phyloP scores from a whole-genome alignment of 2,329 filamentous ascomycete species.

The Aspergillus sp. region DNA sequence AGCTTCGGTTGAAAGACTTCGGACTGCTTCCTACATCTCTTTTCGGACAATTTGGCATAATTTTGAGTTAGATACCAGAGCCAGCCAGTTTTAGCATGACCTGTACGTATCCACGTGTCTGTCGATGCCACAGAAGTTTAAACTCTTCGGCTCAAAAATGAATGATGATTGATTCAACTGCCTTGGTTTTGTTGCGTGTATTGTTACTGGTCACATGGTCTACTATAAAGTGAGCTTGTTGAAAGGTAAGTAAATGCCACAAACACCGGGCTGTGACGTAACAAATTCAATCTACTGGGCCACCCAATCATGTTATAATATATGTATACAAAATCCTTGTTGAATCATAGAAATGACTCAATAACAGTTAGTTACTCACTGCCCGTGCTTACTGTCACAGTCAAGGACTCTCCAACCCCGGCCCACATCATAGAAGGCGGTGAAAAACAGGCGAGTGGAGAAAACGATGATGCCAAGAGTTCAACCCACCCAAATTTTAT shows the following conservation, averaged over 20 bases:
- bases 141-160: constrained; percentile 2
- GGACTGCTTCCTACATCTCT: constrained; percentile 9
- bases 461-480: constrained; percentile 37
- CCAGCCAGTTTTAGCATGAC: constrained; percentile 5
- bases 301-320: not conserved
- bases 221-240: not conserved
- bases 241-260: no score
- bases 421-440: constrained; percentile 15
- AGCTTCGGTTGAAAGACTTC: not conserved
- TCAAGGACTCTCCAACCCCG: not conserved
- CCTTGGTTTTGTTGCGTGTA: not conserved
- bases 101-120: not conserved
- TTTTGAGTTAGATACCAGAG: constrained; percentile 24
- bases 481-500: constrained; percentile 41
- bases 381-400: not conserved
- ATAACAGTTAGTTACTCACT: not conserved
- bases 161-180: not conserved
- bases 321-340: not conserved
- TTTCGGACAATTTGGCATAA: constrained; percentile 8
- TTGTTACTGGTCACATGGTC: not conserved
- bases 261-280: not conserved
- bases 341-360: not conserved
- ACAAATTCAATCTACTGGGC: not conserved
- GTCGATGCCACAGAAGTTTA: constrained; percentile 2
- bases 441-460: constrained; percentile 31